Evolutionary conservation across 2,329 filamentous ascomycete genomes (phyloP).

Genomic region (Fusarium mundagurra): DNA sequence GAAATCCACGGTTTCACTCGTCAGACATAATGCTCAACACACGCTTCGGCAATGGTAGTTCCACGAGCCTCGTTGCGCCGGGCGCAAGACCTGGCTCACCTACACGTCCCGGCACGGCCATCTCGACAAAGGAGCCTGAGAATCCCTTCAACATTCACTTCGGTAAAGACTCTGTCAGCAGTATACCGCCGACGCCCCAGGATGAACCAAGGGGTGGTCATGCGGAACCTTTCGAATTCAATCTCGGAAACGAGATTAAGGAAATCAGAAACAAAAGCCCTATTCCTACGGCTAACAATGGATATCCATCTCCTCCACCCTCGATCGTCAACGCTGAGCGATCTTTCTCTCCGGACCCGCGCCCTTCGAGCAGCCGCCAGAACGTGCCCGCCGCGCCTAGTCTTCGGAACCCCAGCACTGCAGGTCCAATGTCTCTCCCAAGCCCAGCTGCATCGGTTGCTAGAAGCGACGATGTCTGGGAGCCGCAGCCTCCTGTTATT

Average conservation of each 20-base stretch:
- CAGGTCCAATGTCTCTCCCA: slow-evolving; percentile 50
- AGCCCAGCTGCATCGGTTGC: slow-evolving; percentile 55
- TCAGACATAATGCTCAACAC: slow-evolving; percentile 54
- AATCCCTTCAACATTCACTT: slow-evolving; percentile 62
- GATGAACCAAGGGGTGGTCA: slow-evolving; percentile 47
- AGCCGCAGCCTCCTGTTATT: slow-evolving; percentile 55
- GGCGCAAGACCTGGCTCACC: slow-evolving; percentile 41
- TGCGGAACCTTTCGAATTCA: slow-evolving; percentile 54
- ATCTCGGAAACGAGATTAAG: slow-evolving; percentile 31
- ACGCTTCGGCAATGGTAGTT: slow-evolving; percentile 49
- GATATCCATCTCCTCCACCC: slow-evolving; percentile 52
- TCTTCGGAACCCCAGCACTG: slow-evolving; percentile 42
- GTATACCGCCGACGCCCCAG: slow-evolving; percentile 39
- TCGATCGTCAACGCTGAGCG: slow-evolving; percentile 48
- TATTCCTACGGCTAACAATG: slow-evolving; percentile 23
- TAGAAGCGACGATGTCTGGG: slow-evolving; percentile 53
- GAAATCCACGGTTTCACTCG: slow-evolving; percentile 43
- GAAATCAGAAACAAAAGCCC: slow-evolving; percentile 18
- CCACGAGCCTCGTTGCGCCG: slow-evolving; percentile 49
- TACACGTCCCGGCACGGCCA: slow-evolving; percentile 49
- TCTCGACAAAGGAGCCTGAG: slow-evolving; percentile 52
- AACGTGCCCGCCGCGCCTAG: slow-evolving; percentile 36
- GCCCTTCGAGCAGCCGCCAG: slow-evolving; percentile 33
- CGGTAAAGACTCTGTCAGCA: slow-evolving; percentile 43
- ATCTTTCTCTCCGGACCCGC: slow-evolving; percentile 36